A percentile compares a stretch with the other conserved stretches of the same genome.
These are phyloP conservation scores for Fusarium xyrophilum DNA, from an alignment of 2,329 filamentous ascomycete genomes.

Conservation along the genomic window DNA sequence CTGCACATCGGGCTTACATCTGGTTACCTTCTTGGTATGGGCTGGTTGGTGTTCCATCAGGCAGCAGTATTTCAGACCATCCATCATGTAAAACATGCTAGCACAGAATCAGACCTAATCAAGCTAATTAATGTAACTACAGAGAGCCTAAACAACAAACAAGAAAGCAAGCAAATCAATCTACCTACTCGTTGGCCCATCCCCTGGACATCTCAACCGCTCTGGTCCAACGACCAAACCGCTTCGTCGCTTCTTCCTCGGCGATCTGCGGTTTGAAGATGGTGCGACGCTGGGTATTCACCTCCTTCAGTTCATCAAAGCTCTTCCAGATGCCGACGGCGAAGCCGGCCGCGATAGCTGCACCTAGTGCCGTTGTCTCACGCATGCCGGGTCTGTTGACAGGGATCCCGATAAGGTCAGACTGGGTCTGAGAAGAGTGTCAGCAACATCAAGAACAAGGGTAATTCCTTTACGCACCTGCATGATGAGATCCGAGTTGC, in stretches of 20 bases:
- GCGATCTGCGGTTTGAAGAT: conserved; percentile 72
- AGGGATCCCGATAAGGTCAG: conserved; percentile 80
- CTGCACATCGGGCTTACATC: conserved; percentile 19
- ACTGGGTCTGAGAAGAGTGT: conserved; percentile 64
- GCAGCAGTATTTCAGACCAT: conserved; percentile 21
- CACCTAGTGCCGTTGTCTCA: conserved; percentile 82
- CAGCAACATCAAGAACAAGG: conserved; percentile 1
- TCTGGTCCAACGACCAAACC: conserved; percentile 76
- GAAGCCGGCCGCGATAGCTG: conserved; percentile 83
- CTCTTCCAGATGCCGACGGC: conserved; percentile 77
- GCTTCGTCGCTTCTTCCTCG: conserved; percentile 63
- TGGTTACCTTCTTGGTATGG: neutral
- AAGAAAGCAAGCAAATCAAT: neutral
- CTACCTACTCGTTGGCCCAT: conserved; percentile 59
- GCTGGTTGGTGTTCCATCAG: conserved; percentile 15
- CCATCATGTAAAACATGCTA: conserved; percentile 21
- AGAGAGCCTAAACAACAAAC: neutral
- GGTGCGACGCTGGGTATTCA: conserved; percentile 73
- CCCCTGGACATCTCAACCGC: conserved; percentile 81
- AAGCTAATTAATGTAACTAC: neutral
- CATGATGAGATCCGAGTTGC: conserved; percentile 81
- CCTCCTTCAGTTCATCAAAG: conserved; percentile 73
- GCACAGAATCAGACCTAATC: conserved; percentile 11
- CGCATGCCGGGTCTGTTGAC: conserved; percentile 81
- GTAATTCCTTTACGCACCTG: conserved; percentile 52